Percentiles rank a stretch among this genome's conserved stretches.
Conservation (phyloP, 345 rosid genomes). For the Eucalyptus sp. region DNA sequence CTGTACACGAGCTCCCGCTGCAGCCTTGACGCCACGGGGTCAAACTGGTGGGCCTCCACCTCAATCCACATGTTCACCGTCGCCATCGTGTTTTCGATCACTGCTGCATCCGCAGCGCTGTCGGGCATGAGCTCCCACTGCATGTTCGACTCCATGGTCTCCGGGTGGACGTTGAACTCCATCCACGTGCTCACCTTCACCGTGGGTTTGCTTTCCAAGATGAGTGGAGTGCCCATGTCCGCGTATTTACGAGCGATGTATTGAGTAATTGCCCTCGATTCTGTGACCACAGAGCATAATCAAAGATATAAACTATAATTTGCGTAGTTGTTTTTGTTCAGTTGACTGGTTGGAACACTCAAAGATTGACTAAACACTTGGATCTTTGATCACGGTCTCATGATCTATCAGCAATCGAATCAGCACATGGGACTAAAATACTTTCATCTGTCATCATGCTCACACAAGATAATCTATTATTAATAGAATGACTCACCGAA, state of each 20-base stretch:
- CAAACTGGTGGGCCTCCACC: constrained; percentile 66
- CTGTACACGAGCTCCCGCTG: constrained; percentile 30
- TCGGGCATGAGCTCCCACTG: constrained; percentile 32
- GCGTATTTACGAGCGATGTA: constrained; percentile 31
- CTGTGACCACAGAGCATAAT: constrained; percentile 9
- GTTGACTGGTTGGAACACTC: neutral
- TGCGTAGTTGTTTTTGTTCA: neutral
- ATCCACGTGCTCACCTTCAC: constrained; percentile 22
- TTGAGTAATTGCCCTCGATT: constrained; percentile 69
- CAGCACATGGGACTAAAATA: neutral
- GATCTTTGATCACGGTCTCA: no score
- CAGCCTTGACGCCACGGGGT: constrained; percentile 41
- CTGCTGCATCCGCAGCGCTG: constrained; percentile 29
- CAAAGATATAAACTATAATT: neutral
- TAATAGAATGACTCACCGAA: constrained; percentile 20
- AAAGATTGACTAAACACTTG: no score
- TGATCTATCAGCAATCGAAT: neutral
- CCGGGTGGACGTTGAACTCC: constrained; percentile 56
- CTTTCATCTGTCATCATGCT: neutral
- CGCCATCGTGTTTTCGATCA: constrained; percentile 10
- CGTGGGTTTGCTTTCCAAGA: constrained; percentile 6
- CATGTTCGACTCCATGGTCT: constrained; percentile 40
- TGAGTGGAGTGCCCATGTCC: constrained; percentile 40
- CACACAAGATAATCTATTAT: fast-evolving
- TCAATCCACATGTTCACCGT: constrained; percentile 37